These are phyloP conservation scores for Melampsora americana DNA, from an alignment of 1,284 basidiomycete species.

Conservation along the genomic window DNA sequence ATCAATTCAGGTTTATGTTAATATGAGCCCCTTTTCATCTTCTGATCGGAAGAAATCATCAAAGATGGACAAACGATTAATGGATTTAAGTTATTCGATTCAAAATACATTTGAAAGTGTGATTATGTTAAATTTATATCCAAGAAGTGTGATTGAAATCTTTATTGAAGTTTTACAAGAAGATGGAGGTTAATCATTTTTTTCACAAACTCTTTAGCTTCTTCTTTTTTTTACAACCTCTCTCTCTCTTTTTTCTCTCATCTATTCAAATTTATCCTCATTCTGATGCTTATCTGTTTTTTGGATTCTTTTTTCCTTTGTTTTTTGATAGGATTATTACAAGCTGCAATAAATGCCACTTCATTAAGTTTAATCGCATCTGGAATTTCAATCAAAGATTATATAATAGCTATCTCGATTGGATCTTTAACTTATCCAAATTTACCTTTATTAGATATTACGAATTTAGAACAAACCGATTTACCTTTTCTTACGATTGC, in stretches of 20 bases:
- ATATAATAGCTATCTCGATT: slow-evolving; percentile 78
- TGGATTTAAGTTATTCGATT: slow-evolving; percentile 80
- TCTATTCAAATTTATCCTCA: too few relatives aligned
- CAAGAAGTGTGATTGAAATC: slow-evolving; percentile 88
- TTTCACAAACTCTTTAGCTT: too few relatives aligned
- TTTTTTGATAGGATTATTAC: slow-evolving; percentile 57
- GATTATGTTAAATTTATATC: slow-evolving; percentile 82
- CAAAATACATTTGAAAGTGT: slow-evolving; percentile 94
- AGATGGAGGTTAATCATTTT: slow-evolving; percentile 64
- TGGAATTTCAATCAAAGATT: slow-evolving; percentile 84
- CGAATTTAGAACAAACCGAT: slow-evolving; percentile 81
- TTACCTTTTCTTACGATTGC: slow-evolving; percentile 83
- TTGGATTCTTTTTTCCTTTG: neutral
- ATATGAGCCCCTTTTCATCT: slow-evolving; percentile 74
- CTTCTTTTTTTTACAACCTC: neutral
- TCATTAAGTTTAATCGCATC: slow-evolving; percentile 85
- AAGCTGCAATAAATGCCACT: slow-evolving; percentile 88
- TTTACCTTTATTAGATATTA: slow-evolving; percentile 78
- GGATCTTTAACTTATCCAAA: slow-evolving; percentile 67
- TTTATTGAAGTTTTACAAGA: slow-evolving; percentile 87
- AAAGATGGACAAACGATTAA: slow-evolving; percentile 81
- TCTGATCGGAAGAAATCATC: slow-evolving; percentile 68
- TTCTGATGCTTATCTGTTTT: slow-evolving; percentile 14
- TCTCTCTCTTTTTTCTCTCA: too few relatives aligned
- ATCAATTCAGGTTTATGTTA: slow-evolving; percentile 78